These are phyloP conservation scores for Turritis glabra DNA, from an alignment of 345 rosid genomes.

Conservation along the genomic window DNA sequence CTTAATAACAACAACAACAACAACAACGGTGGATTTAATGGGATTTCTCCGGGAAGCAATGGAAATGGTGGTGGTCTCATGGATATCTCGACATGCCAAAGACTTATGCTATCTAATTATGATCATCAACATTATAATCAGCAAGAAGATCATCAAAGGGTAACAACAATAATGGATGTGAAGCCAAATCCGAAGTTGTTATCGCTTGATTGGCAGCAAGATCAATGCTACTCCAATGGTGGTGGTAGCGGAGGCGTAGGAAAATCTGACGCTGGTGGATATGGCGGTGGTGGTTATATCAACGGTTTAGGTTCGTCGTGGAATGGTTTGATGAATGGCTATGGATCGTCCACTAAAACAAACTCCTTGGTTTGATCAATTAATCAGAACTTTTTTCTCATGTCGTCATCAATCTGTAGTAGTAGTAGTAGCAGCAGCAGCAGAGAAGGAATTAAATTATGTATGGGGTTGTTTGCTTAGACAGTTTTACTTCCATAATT, in stretches of 20 bases:
- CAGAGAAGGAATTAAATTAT: conserved; percentile 17
- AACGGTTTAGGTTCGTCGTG: conserved; percentile 40
- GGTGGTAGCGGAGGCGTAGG: conserved; percentile 22
- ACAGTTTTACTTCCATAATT: conserved; percentile 11
- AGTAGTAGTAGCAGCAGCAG: conserved; percentile 5
- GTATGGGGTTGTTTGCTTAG: conserved; percentile 26
- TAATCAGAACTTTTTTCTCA: conserved; percentile 2
- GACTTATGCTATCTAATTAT: conserved; percentile 57
- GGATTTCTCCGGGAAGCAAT: conserved; percentile 26
- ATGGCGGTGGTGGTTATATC: conserved; percentile 31
- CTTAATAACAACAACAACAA: conserved; percentile 25
- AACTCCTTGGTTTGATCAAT: conserved; percentile 37
- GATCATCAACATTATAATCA: conserved; percentile 47
- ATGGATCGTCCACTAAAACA: conserved; percentile 37
- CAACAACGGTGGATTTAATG: conserved; percentile 31
- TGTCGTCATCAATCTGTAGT: conserved; percentile 11
- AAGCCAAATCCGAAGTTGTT: conserved; percentile 69
- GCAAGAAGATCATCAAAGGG: conserved; percentile 43
- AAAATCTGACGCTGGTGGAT: conserved; percentile 41
- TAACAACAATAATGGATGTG: conserved; percentile 50
- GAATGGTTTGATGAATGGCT: conserved; percentile 39
- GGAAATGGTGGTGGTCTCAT: conserved; percentile 47
- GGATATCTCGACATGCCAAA: conserved; percentile 55
- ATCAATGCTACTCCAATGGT: conserved; percentile 58
- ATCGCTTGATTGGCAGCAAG: conserved; percentile 89